phyloP scores from a whole-genome alignment of 164 flowering plant genomes.

The Vitis rupestris region DNA sequence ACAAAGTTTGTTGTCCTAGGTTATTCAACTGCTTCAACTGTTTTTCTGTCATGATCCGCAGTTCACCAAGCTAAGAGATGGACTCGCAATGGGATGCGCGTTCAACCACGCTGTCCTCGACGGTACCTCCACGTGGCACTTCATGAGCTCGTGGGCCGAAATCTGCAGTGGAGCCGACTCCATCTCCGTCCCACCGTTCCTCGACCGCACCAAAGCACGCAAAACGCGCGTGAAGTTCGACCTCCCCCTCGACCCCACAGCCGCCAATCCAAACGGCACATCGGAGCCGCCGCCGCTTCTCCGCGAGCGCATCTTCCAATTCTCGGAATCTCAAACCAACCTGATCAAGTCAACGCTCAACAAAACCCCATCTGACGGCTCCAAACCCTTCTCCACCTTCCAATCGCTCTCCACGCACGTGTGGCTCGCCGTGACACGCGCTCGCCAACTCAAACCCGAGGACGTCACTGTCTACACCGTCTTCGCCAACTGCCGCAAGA shows the following conservation, averaged over 20 bases:
- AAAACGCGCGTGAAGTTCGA: slow-evolving; percentile 82
- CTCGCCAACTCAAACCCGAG: slow-evolving; percentile 69
- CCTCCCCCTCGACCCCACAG: slow-evolving; percentile 39
- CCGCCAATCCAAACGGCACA: slow-evolving; percentile 24
- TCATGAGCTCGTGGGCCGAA: slow-evolving; percentile 95
- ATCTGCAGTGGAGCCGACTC: slow-evolving; percentile 50
- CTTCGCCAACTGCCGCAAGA: slow-evolving; percentile 80
- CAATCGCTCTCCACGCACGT: slow-evolving; percentile 73
- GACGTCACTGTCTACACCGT: slow-evolving; percentile 80
- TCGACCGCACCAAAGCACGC: slow-evolving; percentile 74
- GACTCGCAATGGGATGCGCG: slow-evolving; percentile 80
- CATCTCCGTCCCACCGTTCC: slow-evolving; percentile 65
- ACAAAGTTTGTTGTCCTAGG: too few relatives aligned
- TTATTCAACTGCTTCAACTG: too few relatives aligned
- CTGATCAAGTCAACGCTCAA: slow-evolving; percentile 65
- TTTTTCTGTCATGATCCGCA: slow-evolving; percentile 12
- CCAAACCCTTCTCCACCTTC: slow-evolving; percentile 74
- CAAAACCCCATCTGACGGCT: slow-evolving; percentile 28
- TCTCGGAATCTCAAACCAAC: slow-evolving; percentile 64
- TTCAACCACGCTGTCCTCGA: slow-evolving; percentile 93
- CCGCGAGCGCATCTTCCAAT: slow-evolving; percentile 72
- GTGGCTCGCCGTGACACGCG: slow-evolving; percentile 75
- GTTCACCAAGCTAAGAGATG: slow-evolving; percentile 88
- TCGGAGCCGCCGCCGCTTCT: slow-evolving; percentile 23
- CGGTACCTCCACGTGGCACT: slow-evolving; percentile 94